These are phyloP conservation scores for Kwoniella botswanensis DNA, from an alignment of 768 basidiomycete species.

Conservation along the genomic window DNA sequence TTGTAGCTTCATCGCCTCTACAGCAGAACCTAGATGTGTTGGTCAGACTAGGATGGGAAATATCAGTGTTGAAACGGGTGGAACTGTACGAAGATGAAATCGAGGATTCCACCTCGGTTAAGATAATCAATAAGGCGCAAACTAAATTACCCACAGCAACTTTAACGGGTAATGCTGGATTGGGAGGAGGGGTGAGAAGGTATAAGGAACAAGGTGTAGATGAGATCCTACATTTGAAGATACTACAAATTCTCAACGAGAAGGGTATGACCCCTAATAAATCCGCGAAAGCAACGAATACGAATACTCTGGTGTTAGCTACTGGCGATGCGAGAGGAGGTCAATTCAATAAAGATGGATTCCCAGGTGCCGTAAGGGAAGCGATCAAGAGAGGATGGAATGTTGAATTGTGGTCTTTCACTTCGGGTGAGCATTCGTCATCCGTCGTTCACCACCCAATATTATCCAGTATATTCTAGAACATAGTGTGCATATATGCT, in stretches of 20 bases:
- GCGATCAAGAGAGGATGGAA: constrained; percentile 89
- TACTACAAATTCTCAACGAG: constrained; percentile 74
- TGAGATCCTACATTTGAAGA: constrained; percentile 88
- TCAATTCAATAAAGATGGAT: constrained; percentile 91
- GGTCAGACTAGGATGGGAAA: constrained; percentile 54
- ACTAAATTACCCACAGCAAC: constrained; percentile 1
- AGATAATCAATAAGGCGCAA: constrained; percentile 30
- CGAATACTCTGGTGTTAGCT: constrained; percentile 72
- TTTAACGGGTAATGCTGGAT: constrained; percentile 4
- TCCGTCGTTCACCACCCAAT: no score
- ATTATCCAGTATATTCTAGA: no score
- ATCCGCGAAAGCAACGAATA: constrained; percentile 50
- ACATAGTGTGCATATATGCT: no score
- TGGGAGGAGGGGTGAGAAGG: constrained; percentile 25
- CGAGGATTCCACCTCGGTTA: constrained; percentile 32
- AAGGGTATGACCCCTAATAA: constrained; percentile 62
- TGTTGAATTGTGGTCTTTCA: constrained; percentile 95
- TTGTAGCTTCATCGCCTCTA: constrained; percentile 54
- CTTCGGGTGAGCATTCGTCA: constrained; percentile 62
- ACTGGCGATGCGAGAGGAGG: constrained; percentile 93
- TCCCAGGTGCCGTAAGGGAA: constrained; percentile 81
- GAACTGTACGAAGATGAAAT: constrained; percentile 49
- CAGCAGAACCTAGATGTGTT: constrained; percentile 51
- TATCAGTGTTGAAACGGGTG: constrained; percentile 54
- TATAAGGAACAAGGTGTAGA: constrained; percentile 88